Percentiles rank a stretch among this genome's conserved stretches.
Evolutionary conservation across 208 protist species (phyloP).

Genomic region (Leishmania tropica): DNA sequence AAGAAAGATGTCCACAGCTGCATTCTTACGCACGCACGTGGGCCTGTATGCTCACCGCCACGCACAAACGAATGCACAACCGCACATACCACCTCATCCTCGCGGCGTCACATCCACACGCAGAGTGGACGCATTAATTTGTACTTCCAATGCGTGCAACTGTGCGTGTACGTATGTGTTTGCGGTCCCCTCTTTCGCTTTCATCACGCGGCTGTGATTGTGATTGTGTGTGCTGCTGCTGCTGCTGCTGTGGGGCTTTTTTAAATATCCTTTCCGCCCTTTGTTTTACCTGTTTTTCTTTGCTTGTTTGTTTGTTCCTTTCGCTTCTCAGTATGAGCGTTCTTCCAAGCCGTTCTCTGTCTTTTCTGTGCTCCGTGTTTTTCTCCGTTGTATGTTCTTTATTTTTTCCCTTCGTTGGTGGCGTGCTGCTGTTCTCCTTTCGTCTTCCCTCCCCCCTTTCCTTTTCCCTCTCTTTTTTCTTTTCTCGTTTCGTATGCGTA

Average conservation of each 20-base stretch:
- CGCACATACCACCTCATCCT: background rate
- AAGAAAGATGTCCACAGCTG: background rate
- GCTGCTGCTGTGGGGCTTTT: background rate
- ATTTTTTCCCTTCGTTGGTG: background rate
- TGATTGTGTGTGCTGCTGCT: conserved; percentile 7
- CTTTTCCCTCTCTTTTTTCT: background rate
- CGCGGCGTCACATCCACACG: background rate
- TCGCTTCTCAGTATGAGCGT: background rate
- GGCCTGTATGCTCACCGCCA: background rate
- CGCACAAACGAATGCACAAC: background rate
- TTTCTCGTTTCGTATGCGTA: conserved; percentile 11
- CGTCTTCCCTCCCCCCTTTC: background rate
- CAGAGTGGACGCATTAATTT: conserved; percentile 5
- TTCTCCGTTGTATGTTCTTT: background rate
- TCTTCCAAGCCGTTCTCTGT: background rate
- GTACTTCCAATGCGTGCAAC: background rate
- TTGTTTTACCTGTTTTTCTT: background rate
- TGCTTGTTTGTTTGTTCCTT: background rate
- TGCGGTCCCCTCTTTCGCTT: background rate
- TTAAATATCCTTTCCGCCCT: background rate
- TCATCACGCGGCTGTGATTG: background rate
- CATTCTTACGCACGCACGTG: background rate
- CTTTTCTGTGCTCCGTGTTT: background rate
- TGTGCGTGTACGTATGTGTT: background rate
- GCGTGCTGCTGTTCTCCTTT: background rate